Percentiles rank a stretch among this genome's conserved stretches.
phyloP scores from a whole-genome alignment of 805 yeast genomes.

The Priceomyces haplophilus region DNA sequence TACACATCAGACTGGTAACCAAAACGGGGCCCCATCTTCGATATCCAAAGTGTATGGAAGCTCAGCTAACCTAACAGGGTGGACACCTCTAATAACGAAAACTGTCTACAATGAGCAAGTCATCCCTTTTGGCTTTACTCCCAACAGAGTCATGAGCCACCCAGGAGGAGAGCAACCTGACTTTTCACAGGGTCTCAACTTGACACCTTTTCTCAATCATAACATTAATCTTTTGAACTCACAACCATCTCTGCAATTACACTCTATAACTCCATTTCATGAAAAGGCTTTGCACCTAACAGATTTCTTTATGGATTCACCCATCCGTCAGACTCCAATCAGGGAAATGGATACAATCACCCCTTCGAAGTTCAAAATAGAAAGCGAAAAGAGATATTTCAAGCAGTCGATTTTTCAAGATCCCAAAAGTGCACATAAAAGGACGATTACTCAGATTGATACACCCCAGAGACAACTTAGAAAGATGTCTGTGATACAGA shows the following conservation, averaged over 20 bases:
- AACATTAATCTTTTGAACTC: slow-evolving; percentile 23
- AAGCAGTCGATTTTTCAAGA: slow-evolving; percentile 21
- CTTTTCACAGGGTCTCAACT: slow-evolving; percentile 33
- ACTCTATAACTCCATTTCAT: slow-evolving; percentile 40
- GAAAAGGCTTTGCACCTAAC: slow-evolving; percentile 40
- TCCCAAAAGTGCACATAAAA: slow-evolving; percentile 29
- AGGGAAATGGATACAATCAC: slow-evolving; percentile 38
- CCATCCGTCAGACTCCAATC: slow-evolving; percentile 34
- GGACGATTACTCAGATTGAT: slow-evolving; percentile 35
- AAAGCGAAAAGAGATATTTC: slow-evolving; percentile 16
- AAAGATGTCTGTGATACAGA: slow-evolving; percentile 22
- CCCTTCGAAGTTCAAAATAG: slow-evolving; percentile 35
- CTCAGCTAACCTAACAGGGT: slow-evolving; percentile 27
- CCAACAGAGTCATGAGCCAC: slow-evolving; percentile 23
- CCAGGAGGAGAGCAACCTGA: slow-evolving; percentile 17
- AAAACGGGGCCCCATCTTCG: slow-evolving; percentile 17
- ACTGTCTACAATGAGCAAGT: slow-evolving; percentile 35
- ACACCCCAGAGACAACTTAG: slow-evolving; percentile 38
- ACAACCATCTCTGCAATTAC: slow-evolving; percentile 16
- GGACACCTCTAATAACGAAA: slow-evolving; percentile 43
- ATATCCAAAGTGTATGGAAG: slow-evolving; percentile 18
- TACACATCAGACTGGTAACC: not conserved
- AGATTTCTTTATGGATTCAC: slow-evolving; percentile 46
- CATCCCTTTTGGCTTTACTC: slow-evolving; percentile 34
- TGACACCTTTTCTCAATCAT: slow-evolving; percentile 43